A percentile compares a stretch with the other conserved stretches of the same genome.
These are phyloP conservation scores for Brassica napus DNA, from an alignment of 345 rosid species.

Conservation along the genomic window DNA sequence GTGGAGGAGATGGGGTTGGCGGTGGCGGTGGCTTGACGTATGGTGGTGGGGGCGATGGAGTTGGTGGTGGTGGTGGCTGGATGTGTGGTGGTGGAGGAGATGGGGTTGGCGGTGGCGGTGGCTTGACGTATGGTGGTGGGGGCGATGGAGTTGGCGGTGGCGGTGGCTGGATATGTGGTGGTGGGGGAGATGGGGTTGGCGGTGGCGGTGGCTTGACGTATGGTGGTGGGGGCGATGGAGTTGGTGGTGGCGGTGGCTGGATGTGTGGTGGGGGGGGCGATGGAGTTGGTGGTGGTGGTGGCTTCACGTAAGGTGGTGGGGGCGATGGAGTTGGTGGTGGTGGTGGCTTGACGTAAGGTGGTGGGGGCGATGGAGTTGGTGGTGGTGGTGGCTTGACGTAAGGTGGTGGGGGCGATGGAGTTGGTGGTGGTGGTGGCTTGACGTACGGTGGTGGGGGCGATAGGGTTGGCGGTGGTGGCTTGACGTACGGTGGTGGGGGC, in stretches of 20 bases:
- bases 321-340: too few relatives aligned
- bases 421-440: conserved; percentile 36
- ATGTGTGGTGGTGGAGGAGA: conserved; percentile 25
- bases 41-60: conserved; percentile 23
- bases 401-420: conserved; percentile 44
- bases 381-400: too few relatives aligned
- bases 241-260: background rate
- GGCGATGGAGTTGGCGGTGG: conserved; percentile 4
- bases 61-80: conserved; percentile 10
- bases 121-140: conserved; percentile 20
- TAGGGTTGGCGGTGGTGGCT: conserved; percentile 4
- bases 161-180: conserved; percentile 1
- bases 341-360: too few relatives aligned
- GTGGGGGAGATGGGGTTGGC: conserved; percentile 11
- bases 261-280: background rate
- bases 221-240: background rate
- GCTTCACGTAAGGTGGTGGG: too few relatives aligned
- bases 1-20: conserved; percentile 36
- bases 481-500: conserved; percentile 23
- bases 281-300: background rate
- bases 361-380: too few relatives aligned
- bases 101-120: conserved; percentile 1
- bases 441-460: conserved; percentile 33
- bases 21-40: conserved; percentile 16
- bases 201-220: background rate